Evolutionary conservation across 129 eudicot genomes (phyloP).

Genomic region (Artemisia annua): DNA sequence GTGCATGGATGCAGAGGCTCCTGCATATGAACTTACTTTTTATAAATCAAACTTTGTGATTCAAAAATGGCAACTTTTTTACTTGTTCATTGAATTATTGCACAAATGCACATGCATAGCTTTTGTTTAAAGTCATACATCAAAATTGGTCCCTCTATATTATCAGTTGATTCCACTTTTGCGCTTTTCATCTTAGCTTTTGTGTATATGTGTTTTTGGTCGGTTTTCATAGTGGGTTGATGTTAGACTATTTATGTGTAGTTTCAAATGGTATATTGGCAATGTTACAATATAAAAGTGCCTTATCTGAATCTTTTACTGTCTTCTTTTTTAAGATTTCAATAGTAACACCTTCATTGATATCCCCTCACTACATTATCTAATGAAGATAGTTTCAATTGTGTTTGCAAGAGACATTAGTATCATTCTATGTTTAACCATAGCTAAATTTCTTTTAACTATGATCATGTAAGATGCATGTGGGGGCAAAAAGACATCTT

Average conservation of each 20-base stretch:
- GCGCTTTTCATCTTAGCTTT: neutral
- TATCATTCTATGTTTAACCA: too few relatives aligned
- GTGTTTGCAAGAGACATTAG: too few relatives aligned
- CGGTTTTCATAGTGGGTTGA: constrained; percentile 8
- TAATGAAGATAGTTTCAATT: too few relatives aligned
- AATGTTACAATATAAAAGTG: too few relatives aligned
- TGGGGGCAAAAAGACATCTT: too few relatives aligned
- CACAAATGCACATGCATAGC: constrained; percentile 7
- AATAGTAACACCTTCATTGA: too few relatives aligned
- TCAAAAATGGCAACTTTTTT: constrained; percentile 10
- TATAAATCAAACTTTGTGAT: constrained; percentile 3
- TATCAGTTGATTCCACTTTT: too few relatives aligned
- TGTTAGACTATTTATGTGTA: neutral
- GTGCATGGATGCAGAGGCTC: neutral
- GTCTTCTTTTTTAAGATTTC: too few relatives aligned
- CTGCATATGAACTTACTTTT: neutral
- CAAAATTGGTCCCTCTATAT: neutral
- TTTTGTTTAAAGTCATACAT: neutral
- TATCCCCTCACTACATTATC: too few relatives aligned
- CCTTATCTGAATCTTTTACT: too few relatives aligned
- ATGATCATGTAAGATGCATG: too few relatives aligned
- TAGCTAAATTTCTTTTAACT: too few relatives aligned
- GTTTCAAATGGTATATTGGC: neutral
- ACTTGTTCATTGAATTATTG: neutral
- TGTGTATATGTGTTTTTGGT: neutral